Percentiles rank a stretch among this genome's conserved stretches.
phyloP scores from a whole-genome alignment of 768 basidiomycete species.

The Tulasnella sp. region DNA sequence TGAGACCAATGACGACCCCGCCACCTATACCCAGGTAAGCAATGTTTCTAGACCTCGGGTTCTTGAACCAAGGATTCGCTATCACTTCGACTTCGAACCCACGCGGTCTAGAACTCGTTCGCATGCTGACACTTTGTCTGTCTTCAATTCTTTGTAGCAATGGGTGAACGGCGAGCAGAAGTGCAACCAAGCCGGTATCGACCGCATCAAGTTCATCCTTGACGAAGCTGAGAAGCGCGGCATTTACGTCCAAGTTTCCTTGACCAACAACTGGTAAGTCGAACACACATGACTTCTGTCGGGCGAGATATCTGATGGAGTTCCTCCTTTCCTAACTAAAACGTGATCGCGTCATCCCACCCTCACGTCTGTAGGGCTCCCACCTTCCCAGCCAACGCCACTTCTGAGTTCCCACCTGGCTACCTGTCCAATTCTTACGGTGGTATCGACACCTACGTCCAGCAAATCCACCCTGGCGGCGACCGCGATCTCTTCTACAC shows the following conservation, averaged over 20 bases:
- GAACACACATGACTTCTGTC: too few relatives aligned
- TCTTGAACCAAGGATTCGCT: background rate
- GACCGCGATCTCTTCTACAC: conserved; percentile 36
- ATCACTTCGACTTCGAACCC: background rate
- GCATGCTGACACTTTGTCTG: too few relatives aligned
- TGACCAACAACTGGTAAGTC: conserved; percentile 37
- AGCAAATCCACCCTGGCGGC: conserved; percentile 16
- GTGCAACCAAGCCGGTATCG: conserved; percentile 33
- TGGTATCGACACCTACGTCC: conserved; percentile 35
- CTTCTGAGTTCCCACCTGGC: background rate
- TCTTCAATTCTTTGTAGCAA: background rate
- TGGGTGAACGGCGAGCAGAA: conserved; percentile 30
- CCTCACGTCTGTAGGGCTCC: background rate
- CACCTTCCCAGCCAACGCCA: background rate
- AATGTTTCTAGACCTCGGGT: too few relatives aligned
- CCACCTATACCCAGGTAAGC: conserved; percentile 30
- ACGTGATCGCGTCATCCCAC: background rate
- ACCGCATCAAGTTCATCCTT: conserved; percentile 33
- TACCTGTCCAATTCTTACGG: conserved; percentile 34
- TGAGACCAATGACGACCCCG: background rate
- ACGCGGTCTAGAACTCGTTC: too few relatives aligned
- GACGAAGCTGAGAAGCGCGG: conserved; percentile 18
- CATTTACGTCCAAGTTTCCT: conserved; percentile 24
- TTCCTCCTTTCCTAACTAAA: background rate
- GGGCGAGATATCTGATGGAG: background rate